Evolutionary conservation across 176 grass and related monocot genomes (phyloP), one percentile per base, ranked within the genome.

Genomic region (Rhynchospora tenuis): DNA sequence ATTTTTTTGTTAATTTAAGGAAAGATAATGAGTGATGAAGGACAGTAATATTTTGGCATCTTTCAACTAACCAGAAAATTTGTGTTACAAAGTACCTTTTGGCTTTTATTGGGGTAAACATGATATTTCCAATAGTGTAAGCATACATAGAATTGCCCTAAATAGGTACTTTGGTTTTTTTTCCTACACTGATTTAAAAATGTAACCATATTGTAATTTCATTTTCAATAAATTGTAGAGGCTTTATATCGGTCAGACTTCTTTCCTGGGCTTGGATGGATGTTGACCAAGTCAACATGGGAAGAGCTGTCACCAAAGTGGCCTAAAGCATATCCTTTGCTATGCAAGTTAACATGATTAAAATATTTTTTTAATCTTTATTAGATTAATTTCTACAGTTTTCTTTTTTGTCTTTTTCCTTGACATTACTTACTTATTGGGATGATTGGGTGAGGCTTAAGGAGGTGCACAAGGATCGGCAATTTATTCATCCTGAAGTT

Each of bases 221-320:
- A 17, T 54, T 66, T 24, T 70, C 24, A 19, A 63, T 64, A 83
- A 74, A 80, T 43, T 17, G 83, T 87, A 99, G 93, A 92, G 85
- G 84, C 91, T 84, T 88, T 99, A 89, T 95, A 99, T 79, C 91
- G 96, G 19, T 99, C 96, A 1, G 93, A 95, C 78, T 99, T 99
- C 83, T 99, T 99, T 88, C 96, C 96, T 86, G 96, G 96, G 64
- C 96, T 99, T 89, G 96, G 96, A 89, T 99, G 96, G 96, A 99
- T 99, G 96, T 75, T 95, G 83, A 93, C 91, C 63, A 99, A 90
- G 84, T 88, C 91, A 86, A 89, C 81, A 88, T 99, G 96, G 96
- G 88, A 90, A 82, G 96, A 99, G 81, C 61, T 99, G 70, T 99
- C 96, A 67, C 96, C 93, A 17, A 99, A 95, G 72, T 99, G 96